phyloP scores from a whole-genome alignment of 257 asterid species.

The Galeopsis tetrahit region DNA sequence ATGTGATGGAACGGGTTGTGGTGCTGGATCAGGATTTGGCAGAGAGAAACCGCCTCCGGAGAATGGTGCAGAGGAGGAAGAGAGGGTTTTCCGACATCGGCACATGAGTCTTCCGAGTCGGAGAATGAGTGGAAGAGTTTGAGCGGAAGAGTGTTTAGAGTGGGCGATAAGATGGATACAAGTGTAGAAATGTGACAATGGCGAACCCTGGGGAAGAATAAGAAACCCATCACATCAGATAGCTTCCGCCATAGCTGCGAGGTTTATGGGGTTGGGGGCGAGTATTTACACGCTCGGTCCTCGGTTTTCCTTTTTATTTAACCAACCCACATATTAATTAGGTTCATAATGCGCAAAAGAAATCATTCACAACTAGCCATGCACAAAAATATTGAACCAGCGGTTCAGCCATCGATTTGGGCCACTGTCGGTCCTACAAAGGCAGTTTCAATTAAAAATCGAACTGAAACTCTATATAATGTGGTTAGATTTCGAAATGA shows the following conservation, averaged over 20 bases:
- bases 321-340: not conserved
- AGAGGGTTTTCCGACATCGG: slow-evolving; percentile 36
- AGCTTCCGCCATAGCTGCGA: slow-evolving; percentile 16
- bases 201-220: slow-evolving; percentile 27
- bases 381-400: no score
- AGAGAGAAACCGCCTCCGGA: slow-evolving; percentile 65
- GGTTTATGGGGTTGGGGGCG: not conserved
- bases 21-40: slow-evolving; percentile 70
- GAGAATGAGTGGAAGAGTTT: slow-evolving; percentile 41
- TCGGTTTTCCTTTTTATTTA: not conserved
- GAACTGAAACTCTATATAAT: no score
- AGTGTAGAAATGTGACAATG: slow-evolving; percentile 19
- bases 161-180: not conserved
- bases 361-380: no score
- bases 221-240: slow-evolving; percentile 22
- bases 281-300: not conserved
- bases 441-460: no score
- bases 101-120: slow-evolving; percentile 39
- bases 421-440: no score
- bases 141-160: slow-evolving; percentile 17
- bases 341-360: not conserved
- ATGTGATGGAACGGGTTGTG: slow-evolving; percentile 92
- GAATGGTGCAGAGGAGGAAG: slow-evolving; percentile 62
- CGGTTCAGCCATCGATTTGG: no score
- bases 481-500: no score